These are phyloP conservation scores for Kazachstania viticola DNA, from an alignment of 805 yeast species.

Conservation along the genomic window DNA sequence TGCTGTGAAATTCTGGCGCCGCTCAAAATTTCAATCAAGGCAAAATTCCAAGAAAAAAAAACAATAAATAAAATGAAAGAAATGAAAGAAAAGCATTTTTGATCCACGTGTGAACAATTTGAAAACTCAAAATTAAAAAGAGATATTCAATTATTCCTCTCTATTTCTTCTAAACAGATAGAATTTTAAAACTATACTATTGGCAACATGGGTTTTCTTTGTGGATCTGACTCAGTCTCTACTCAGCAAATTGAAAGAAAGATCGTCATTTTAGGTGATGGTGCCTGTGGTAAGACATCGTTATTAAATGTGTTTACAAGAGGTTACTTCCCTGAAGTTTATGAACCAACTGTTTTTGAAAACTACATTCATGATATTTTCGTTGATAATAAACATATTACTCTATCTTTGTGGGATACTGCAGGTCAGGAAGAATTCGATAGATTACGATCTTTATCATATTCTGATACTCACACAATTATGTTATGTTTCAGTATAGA, in stretches of 20 bases:
- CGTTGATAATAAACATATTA: conserved; percentile 87
- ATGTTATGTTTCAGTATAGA: conserved; percentile 94
- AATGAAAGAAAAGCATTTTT: no score
- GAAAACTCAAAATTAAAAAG: no score
- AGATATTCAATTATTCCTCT: no score
- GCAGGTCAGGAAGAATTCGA: conserved; percentile 99
- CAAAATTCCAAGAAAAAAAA: no score
- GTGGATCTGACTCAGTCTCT: conserved; percentile 22
- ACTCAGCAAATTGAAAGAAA: conserved; percentile 61
- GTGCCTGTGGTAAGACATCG: conserved; percentile 98
- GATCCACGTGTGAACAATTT: no score
- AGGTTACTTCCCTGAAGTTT: conserved; percentile 96
- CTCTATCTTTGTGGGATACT: conserved; percentile 92
- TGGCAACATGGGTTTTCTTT: conserved; percentile 18
- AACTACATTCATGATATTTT: conserved; percentile 95
- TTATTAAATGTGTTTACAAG: conserved; percentile 88
- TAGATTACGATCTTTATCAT: conserved; percentile 80
- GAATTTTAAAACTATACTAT: no score
- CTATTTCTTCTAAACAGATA: no score
- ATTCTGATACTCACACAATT: conserved; percentile 92
- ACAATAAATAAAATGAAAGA: no score
- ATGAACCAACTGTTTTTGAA: conserved; percentile 96
- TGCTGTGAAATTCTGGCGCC: no score
- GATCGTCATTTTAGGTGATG: conserved; percentile 91
- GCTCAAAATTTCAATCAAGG: no score